A percentile compares a stretch with the other conserved stretches of the same genome.
phyloP scores from a whole-genome alignment of 73 alveolate genomes.

The Paramecium tetraurelia region DNA sequence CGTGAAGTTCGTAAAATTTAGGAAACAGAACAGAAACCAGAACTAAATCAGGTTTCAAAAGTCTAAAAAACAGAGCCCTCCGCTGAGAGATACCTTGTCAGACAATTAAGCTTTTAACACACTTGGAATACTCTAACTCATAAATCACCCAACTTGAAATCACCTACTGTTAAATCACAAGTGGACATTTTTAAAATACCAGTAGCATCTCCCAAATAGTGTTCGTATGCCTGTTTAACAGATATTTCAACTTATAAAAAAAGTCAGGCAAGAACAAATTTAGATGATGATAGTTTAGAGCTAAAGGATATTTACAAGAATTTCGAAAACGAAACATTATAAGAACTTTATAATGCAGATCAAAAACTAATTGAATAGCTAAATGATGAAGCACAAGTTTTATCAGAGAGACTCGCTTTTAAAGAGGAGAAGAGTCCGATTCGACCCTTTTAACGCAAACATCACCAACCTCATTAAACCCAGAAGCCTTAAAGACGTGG shows the following conservation, averaged over 20 bases:
- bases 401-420: not conserved
- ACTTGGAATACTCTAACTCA: not conserved
- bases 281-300: not conserved
- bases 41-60: not conserved
- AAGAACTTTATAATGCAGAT: not conserved
- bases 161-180: not conserved
- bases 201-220: not conserved
- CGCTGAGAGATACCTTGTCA: not conserved
- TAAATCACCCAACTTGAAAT: not conserved
- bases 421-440: not conserved
- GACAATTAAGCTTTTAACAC: not conserved
- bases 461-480: not conserved
- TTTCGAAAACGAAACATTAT: not conserved
- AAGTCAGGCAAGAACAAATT: not conserved
- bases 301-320: not conserved
- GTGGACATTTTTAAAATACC: not conserved
- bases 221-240: not conserved
- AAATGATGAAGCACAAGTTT: slow-evolving; percentile 14
- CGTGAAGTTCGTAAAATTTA: not conserved
- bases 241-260: not conserved
- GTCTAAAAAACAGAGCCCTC: not conserved
- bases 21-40: not conserved
- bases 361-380: not conserved
- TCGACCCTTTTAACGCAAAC: not conserved
- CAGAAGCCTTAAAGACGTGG: not conserved